A percentile compares a stretch with the other conserved stretches of the same genome.
phyloP scores from a whole-genome alignment of 129 eudicot genomes.

The Rutidosis leptorrhynchoides region DNA sequence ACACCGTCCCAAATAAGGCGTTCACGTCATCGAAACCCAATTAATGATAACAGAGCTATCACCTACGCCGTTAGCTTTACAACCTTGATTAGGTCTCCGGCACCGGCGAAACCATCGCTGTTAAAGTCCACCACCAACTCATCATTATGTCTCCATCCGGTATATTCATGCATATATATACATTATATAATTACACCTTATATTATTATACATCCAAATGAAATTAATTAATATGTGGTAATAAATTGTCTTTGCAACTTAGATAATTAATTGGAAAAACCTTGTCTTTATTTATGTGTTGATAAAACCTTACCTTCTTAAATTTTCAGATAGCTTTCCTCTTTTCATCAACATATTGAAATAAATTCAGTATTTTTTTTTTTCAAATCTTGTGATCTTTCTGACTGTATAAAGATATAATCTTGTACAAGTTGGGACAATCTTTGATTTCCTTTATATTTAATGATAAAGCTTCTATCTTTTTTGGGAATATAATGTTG shows the following conservation, averaged over 20 bases:
- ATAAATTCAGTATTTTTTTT: not conserved
- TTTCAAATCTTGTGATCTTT: not conserved
- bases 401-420: not conserved
- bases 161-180: not conserved
- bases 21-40: slow-evolving; percentile 50
- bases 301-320: slow-evolving; percentile 71
- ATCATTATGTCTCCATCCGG: slow-evolving; percentile 80
- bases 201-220: not conserved
- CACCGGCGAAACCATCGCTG: slow-evolving; percentile 79
- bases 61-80: slow-evolving; percentile 56
- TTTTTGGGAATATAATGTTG: not conserved
- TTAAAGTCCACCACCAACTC: slow-evolving; percentile 66
- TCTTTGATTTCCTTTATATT: too few species aligned
- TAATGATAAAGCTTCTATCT: not conserved
- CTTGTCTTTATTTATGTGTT: too few species aligned
- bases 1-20: slow-evolving; percentile 44
- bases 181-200: not conserved
- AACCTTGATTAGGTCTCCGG: slow-evolving; percentile 75
- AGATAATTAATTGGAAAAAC: too few species aligned
- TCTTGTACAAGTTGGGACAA: not conserved
- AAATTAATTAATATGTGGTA: slow-evolving; percentile 21
- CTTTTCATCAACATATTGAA: slow-evolving; percentile 66
- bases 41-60: slow-evolving; percentile 53
- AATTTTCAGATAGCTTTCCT: slow-evolving; percentile 66
- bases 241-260: slow-evolving; percentile 3